Percentiles rank a stretch among this genome's conserved stretches.
phyloP scores from a whole-genome alignment of 805 yeast species.

The Monosporozyma solicola region DNA sequence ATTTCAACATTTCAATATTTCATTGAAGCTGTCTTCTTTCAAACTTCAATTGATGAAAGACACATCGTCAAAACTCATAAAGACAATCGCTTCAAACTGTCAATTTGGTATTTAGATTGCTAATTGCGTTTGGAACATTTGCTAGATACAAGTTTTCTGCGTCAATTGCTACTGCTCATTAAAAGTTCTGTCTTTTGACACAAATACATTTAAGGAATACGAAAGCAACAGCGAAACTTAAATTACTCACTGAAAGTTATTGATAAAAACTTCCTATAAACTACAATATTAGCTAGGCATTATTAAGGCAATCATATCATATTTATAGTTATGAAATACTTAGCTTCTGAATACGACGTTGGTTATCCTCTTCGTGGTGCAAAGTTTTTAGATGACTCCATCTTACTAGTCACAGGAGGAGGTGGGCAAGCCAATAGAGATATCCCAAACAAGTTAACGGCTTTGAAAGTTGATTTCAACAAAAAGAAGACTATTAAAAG shows the following conservation, averaged over 20 bases:
- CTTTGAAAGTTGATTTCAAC: constrained; percentile 48
- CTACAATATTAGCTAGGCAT: no score
- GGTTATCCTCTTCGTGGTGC: constrained; percentile 83
- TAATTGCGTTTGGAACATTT: not conserved
- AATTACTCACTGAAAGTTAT: no score
- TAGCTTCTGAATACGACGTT: constrained; percentile 22
- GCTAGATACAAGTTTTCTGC: not conserved
- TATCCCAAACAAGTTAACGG: constrained; percentile 73
- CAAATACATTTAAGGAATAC: not conserved
- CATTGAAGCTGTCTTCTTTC: not conserved
- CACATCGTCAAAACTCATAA: not conserved
- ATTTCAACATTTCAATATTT: not conserved
- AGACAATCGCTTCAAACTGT: not conserved
- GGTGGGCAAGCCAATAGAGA: constrained; percentile 94
- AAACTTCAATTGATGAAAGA: not conserved
- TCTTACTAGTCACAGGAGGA: constrained; percentile 77
- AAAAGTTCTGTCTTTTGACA: not conserved
- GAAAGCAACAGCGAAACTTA: not conserved
- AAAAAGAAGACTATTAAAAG: constrained; percentile 42
- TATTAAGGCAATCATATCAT: not conserved
- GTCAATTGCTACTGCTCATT: not conserved
- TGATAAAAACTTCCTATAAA: not conserved
- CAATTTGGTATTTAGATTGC: not conserved
- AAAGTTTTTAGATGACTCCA: constrained; percentile 50
- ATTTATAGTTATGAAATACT: constrained; percentile 16